Percentiles rank a stretch among this genome's conserved stretches.
phyloP scores from a whole-genome alignment of 2,329 filamentous ascomycete genomes.

The Aureobasidium sp. region DNA sequence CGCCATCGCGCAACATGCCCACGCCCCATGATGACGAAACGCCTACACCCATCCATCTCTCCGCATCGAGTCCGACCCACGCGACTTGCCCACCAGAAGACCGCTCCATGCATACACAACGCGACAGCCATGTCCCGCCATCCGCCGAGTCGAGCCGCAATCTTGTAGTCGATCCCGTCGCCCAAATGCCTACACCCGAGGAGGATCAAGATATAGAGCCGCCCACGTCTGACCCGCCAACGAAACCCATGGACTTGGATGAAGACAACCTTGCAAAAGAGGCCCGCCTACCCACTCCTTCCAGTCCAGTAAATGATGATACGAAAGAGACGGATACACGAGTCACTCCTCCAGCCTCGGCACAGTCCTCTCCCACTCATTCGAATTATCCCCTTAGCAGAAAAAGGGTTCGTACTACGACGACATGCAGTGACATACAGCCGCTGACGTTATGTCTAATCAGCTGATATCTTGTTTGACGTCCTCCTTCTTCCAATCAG shows the following conservation, averaged over 20 bases:
- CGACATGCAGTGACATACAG: not conserved
- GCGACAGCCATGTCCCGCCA: constrained; percentile 18
- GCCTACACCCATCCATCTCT: constrained; percentile 5
- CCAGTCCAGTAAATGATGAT: constrained; percentile 21
- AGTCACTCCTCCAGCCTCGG: constrained; percentile 23
- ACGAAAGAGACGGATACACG: constrained; percentile 23
- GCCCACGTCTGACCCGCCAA: constrained; percentile 13
- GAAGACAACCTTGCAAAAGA: constrained; percentile 28
- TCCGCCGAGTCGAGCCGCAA: not conserved
- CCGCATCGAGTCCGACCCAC: constrained; percentile 14
- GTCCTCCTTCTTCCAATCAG: constrained; percentile 77
- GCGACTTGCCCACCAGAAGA: constrained; percentile 39
- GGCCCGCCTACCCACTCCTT: constrained; percentile 18
- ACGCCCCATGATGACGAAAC: constrained; percentile 15
- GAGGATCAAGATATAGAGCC: constrained; percentile 16
- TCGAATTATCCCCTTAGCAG: constrained; percentile 22
- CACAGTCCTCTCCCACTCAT: constrained; percentile 18
- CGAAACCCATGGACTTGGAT: constrained; percentile 36
- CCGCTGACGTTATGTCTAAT: constrained; percentile 6
- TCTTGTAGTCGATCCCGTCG: constrained; percentile 14
- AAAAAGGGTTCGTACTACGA: constrained; percentile 19
- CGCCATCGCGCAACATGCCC: constrained; percentile 7
- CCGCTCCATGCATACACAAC: constrained; percentile 22
- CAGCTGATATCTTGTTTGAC: constrained; percentile 72
- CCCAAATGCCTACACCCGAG: constrained; percentile 21